Evolutionary conservation across 495 filamentous ascomycete species (phyloP).

Genomic region (Cercophora sp.): DNA sequence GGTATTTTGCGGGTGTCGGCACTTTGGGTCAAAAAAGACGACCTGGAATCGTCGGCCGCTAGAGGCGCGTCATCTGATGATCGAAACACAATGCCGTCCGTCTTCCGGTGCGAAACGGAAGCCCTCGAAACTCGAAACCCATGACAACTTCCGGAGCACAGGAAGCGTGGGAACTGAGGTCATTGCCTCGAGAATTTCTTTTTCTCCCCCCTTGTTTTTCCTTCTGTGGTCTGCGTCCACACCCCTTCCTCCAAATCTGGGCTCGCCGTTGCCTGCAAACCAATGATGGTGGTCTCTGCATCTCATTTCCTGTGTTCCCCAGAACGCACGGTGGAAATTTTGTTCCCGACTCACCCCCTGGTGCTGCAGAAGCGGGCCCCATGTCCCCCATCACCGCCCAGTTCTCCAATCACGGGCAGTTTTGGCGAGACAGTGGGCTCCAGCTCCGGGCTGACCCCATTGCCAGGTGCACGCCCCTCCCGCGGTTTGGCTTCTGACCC

Average conservation of each 20-base stretch:
- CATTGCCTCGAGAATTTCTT: slow-evolving; percentile 21
- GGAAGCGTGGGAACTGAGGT: not conserved
- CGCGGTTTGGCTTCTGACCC: slow-evolving; percentile 16
- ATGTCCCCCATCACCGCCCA: no score
- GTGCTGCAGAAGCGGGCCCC: slow-evolving; percentile 6
- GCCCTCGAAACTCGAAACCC: no score
- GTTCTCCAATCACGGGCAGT: slow-evolving; percentile 14
- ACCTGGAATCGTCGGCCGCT: no score
- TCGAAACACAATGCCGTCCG: no score
- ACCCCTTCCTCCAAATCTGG: slow-evolving; percentile 9
- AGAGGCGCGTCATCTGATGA: no score
- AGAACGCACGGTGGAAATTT: slow-evolving; percentile 17
- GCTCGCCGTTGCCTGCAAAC: slow-evolving; percentile 3
- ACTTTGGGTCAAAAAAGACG: no score
- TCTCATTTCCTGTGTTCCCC: slow-evolving; percentile 21
- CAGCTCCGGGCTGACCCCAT: slow-evolving; percentile 14
- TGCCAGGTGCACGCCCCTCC: slow-evolving; percentile 17
- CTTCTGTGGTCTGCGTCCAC: slow-evolving; percentile 8
- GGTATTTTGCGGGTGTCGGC: no score
- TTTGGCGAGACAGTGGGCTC: slow-evolving; percentile 20
- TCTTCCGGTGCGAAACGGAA: no score
- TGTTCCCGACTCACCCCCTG: slow-evolving; percentile 6
- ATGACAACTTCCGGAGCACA: not conserved
- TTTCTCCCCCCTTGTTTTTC: slow-evolving; percentile 15
- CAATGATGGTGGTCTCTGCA: slow-evolving; percentile 15